Conservation (phyloP, 169 alveolate species). For the Babesia bigemina region DNA sequence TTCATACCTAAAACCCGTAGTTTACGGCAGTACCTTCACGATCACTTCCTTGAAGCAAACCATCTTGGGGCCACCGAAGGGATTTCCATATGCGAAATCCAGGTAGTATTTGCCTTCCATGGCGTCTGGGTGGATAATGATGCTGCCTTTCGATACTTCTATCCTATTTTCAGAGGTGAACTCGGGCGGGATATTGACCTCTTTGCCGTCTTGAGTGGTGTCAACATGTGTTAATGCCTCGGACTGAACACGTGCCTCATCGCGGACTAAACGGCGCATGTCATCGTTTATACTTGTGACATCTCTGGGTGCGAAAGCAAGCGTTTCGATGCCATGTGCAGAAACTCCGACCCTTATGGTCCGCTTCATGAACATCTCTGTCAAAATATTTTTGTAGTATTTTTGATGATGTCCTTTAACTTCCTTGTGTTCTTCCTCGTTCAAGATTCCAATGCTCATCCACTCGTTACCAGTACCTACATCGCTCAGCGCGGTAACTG, state of each 20-base stretch:
- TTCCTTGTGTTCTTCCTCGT: constrained; percentile 8
- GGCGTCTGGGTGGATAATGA: constrained; percentile 18
- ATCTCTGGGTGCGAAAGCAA: not conserved
- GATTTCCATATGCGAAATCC: constrained; percentile 51
- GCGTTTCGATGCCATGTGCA: not conserved
- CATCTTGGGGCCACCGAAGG: constrained; percentile 33
- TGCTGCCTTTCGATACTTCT: constrained; percentile 8
- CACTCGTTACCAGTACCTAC: constrained; percentile 55
- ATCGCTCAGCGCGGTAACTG: constrained; percentile 41
- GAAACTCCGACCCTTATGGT: not conserved
- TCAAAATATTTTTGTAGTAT: constrained; percentile 16
- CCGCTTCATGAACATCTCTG: constrained; percentile 15
- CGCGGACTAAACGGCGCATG: too few species aligned
- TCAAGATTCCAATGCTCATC: constrained; percentile 36
- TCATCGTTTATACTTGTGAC: too few species aligned
- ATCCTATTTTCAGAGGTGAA: not conserved
- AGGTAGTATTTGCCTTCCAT: constrained; percentile 44
- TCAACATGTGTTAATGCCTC: too few species aligned
- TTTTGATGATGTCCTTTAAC: not conserved
- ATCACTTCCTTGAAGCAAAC: constrained; percentile 38
- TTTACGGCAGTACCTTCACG: constrained; percentile 20
- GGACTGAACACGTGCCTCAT: too few species aligned
- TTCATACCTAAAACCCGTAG: not conserved
- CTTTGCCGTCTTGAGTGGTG: too few species aligned
- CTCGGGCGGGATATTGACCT: too few species aligned